Evolutionary conservation across 73 alveolate genomes (phyloP).

Genomic region (Paramecium biaurelia): DNA sequence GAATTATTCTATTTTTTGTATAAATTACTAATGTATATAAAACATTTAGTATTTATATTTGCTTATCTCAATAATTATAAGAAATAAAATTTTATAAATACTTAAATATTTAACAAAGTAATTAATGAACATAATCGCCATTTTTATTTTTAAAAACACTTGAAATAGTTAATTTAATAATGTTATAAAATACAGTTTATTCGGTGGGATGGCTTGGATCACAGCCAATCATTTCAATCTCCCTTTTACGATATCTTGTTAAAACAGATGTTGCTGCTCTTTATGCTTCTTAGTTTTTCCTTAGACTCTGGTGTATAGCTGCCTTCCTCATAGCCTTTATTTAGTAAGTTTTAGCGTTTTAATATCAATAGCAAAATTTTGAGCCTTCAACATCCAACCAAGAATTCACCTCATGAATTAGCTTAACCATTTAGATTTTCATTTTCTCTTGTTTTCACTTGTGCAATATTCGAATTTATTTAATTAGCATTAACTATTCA

Average conservation of each 20-base stretch:
- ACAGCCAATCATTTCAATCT: neutral
- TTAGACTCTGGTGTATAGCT: neutral
- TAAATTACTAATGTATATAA: no score
- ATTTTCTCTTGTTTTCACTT: neutral
- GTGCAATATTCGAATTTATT: conserved; percentile 2
- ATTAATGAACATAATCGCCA: neutral
- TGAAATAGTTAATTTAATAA: neutral
- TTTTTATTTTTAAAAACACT: neutral
- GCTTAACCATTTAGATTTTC: conserved; percentile 19
- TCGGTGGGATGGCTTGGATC: conserved; percentile 46
- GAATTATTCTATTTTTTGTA: neutral
- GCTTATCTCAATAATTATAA: no score
- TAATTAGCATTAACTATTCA: neutral
- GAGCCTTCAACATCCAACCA: neutral
- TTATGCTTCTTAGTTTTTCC: conserved; percentile 36
- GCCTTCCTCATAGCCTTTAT: neutral
- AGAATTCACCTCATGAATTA: neutral
- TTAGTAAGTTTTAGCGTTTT: neutral
- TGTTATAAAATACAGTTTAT: neutral
- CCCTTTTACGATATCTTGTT: neutral
- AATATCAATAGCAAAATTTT: neutral
- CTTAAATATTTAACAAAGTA: neutral
- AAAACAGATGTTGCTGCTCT: conserved; percentile 10
- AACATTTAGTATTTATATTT: no score
- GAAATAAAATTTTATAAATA: no score